Base-by-base conservation (phyloP, 2,329 filamentous ascomycete genomes). In the Xylaria sp. region DNA sequence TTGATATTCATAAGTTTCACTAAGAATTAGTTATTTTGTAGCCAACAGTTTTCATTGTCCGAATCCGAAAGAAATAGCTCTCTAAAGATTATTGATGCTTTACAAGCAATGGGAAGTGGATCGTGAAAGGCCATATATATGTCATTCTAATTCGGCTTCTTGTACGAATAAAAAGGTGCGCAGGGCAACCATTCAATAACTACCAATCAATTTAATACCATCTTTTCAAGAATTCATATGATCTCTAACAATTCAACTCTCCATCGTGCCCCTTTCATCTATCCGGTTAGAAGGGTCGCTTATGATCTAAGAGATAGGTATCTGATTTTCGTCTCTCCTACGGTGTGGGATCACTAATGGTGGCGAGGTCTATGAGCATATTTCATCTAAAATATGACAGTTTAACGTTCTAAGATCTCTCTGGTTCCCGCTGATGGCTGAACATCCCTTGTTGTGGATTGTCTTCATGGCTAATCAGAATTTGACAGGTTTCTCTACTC, bases 51-150 rank as follows among this genome's bases (percentile, higher is more conserved):
- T 55, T n/a, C 20, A 32, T 53, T 36, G 15, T 10, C 15, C 25
- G 34, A 46, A 0, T 5, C 1, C 15, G 15, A 13, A 52, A 48
- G 10, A 28, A 45, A 36, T 12, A 23, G 34, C 52, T 18, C 32
- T 13, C n/a, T 4, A 48, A 45, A 39, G 48, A 61, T 56, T 61
- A 65, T 23, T 56, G 50, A 53, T 65, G 57, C 10, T 56, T 65
- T 34, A n/a, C 32, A 62, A 57, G 36, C 34, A 4, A 48, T 20
- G 8, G 30, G 20, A 9, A 45, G 18, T 6, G 36, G 48, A 15
- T 3, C 9, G 13, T 13, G 18, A 43, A 32, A 43, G 36, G 34
- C 7, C 23, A n/a, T 57, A 48, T 55, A 63, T 63, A 67, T 53
- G 25, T 9, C n/a, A 48, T n/a, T 45, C 2, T 3, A 15, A 43